Conservation (phyloP, 306 rosid genomes). For the Vigna nakashimae region DNA sequence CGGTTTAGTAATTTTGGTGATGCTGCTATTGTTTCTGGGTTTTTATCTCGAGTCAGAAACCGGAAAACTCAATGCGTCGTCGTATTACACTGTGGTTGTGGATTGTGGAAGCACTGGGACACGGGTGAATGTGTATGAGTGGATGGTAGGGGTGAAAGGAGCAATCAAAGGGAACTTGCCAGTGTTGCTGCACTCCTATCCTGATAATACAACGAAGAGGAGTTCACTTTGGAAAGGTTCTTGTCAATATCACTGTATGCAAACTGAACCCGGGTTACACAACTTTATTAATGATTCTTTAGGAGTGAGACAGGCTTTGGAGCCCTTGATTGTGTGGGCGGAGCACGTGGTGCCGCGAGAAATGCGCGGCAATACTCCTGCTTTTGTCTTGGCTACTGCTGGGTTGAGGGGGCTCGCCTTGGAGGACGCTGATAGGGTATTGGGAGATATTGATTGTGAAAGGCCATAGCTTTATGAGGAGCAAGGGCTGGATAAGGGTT, state of each 20-base stretch:
- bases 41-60: constrained; percentile 51
- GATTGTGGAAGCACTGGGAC: constrained; percentile 94
- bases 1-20: constrained; percentile 39
- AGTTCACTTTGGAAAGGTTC: constrained; percentile 55
- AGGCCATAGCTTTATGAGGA: constrained; percentile 54
- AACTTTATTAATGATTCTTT: constrained; percentile 68
- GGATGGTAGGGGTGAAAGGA: constrained; percentile 47
- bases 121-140: constrained; percentile 69
- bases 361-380: constrained; percentile 59
- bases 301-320: constrained; percentile 67
- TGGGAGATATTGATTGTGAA: constrained; percentile 69
- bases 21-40: constrained; percentile 55
- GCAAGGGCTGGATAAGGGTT: constrained; percentile 74
- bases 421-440: constrained; percentile 52
- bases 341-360: constrained; percentile 61
- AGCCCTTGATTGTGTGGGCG: constrained; percentile 76
- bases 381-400: constrained; percentile 82
- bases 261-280: constrained; percentile 86
- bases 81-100: constrained; percentile 74
- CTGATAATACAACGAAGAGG: constrained; percentile 56
- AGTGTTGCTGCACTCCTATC: constrained; percentile 65
- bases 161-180: constrained; percentile 53
- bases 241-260: constrained; percentile 84
- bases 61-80: constrained; percentile 41
- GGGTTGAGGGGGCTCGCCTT: constrained; percentile 68